Conservation (phyloP, 208 protist genomes). For the Leishmania aethiopica region DNA sequence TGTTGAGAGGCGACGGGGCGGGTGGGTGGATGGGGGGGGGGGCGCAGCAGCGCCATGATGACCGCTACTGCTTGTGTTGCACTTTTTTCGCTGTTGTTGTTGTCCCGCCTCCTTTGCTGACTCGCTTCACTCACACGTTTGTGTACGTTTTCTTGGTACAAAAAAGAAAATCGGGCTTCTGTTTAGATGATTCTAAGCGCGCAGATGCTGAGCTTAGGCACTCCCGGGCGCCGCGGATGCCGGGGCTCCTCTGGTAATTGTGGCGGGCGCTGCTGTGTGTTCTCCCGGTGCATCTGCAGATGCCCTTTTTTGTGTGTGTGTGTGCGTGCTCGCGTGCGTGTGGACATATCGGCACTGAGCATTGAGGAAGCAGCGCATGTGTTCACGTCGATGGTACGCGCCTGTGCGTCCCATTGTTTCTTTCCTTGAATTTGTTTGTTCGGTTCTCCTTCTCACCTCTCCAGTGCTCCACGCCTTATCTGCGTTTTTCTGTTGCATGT, state of each 20-base stretch:
- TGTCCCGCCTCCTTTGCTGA: background rate
- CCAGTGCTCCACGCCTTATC: background rate
- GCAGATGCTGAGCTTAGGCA: no score
- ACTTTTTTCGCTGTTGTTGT: background rate
- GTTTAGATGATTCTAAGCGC: background rate
- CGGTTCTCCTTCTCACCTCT: background rate
- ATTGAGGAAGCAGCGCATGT: background rate
- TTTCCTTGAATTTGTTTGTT: background rate
- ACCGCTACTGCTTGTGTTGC: background rate
- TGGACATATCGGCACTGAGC: background rate
- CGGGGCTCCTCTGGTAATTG: background rate
- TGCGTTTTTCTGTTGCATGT: background rate
- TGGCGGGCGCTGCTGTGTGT: no score
- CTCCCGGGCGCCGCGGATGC: background rate
- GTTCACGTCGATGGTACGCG: background rate
- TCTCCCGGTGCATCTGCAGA: background rate
- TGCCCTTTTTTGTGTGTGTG: no score
- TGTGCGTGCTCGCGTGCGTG: background rate
- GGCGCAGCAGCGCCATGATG: background rate
- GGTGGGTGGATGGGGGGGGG: background rate
- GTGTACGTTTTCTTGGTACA: background rate
- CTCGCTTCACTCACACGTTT: no score
- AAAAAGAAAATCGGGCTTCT: background rate
- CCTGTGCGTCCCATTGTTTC: background rate
- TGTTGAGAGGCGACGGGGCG: background rate